Conservation (phyloP, 129 eudicot species). For the Sambucus nigra region DNA sequence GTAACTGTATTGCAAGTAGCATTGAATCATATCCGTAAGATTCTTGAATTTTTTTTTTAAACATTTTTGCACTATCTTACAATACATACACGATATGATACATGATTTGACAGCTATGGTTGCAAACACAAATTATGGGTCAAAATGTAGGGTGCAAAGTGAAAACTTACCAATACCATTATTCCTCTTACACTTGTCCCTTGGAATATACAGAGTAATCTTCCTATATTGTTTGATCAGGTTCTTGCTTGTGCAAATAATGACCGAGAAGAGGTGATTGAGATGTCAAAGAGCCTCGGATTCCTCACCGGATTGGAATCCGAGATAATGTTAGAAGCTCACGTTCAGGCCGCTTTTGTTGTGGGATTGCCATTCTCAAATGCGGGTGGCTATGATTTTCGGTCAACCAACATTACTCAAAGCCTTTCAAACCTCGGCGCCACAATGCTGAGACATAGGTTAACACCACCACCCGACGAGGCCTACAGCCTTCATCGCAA, state of each 20-base stretch:
- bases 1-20: no score
- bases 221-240: slow-evolving; percentile 23
- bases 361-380: slow-evolving; percentile 86
- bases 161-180: neutral
- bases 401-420: slow-evolving; percentile 64
- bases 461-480: slow-evolving; percentile 98
- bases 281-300: slow-evolving; percentile 89
- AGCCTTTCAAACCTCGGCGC: slow-evolving; percentile 79
- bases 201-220: slow-evolving; percentile 1
- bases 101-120: no score
- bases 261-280: slow-evolving; percentile 53
- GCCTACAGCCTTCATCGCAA: slow-evolving; percentile 91
- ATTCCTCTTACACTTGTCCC: no score
- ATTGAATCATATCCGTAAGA: no score
- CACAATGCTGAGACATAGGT: slow-evolving; percentile 83
- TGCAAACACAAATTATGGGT: no score
- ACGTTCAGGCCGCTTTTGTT: slow-evolving; percentile 85
- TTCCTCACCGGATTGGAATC: slow-evolving; percentile 77
- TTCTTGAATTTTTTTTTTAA: no score
- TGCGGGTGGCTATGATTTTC: slow-evolving; percentile 70
- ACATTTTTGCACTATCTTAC: no score
- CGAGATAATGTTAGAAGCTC: slow-evolving; percentile 86
- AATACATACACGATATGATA: no score
- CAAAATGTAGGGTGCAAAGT: no score
- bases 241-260: slow-evolving; percentile 78